Base-by-base conservation (phyloP, 2,329 filamentous ascomycete species). In the Sarocladium oryzae region DNA sequence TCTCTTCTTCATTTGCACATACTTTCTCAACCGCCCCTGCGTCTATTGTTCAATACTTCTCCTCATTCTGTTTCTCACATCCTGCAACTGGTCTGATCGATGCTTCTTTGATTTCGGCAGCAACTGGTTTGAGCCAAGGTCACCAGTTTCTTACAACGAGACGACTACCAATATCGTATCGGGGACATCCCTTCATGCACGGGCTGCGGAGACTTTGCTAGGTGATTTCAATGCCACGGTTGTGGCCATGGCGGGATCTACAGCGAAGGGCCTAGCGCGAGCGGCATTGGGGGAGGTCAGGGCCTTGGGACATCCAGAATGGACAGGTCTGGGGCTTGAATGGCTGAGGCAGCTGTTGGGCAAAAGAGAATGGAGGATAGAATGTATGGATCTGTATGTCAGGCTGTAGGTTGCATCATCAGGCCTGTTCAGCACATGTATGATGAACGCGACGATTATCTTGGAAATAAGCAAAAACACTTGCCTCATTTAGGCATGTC, bases 31-130 rank as follows among this genome's bases (percentile, higher is more conserved):
- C 72, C 85, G 92, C 51, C 93, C 93, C 51, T 99, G 93, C 74
- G 86, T 96, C 60, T 99, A 99, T 78, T 99, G 93, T 80, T 96
- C 90, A 55, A 84, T 96, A 55, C 86, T 99, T 51, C 88, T 99
- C 46, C 80, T 96, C 57, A 90, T 97, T 60, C 89, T 99, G 60
- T 95, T 96, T 74, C 80, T 91, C 58, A 95, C 90, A 23, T 90
- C 86, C 23, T 93, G 88, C 69, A 86, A 91, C 77, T 93, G 88
- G 88, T 88, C 86, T 58, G 87, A 91, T 66, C 83, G 84, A 51
- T 93, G 88, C 66, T 93, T 97, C 73, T 93, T 97, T 75, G 92
- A 97, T 73, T 87, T 96, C 62, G 79, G 75, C 65, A 87, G 84
- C 61, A 89, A 95, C 72, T 97, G 91, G 92, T 97, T 97, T 69